Evolutionary conservation across 2,329 filamentous ascomycete genomes (phyloP), one percentile per base, ranked within the genome.

Genomic region (Trichoderma hamatum): DNA sequence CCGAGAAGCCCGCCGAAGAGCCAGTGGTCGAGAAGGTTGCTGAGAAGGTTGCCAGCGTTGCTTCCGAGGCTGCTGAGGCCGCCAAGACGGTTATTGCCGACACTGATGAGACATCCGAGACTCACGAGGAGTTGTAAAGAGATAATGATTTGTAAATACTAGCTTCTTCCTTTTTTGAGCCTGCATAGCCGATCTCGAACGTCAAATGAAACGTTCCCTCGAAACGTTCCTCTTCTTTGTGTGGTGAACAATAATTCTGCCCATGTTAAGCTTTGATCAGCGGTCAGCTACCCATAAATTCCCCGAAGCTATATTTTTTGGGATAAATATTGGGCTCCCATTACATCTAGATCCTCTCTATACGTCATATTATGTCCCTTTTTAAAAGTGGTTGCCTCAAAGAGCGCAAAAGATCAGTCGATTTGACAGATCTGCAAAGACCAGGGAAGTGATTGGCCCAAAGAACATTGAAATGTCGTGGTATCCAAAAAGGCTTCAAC

Each of bases 61-160:
- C 71, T 36, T 70, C 72, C 24, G 73, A 75, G 52, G 72, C 72
- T 26, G 73, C 72, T 16, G 76, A 78, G 49, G 72, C 82, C 9
- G 82, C 82, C 70, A 86, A 84, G 78, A 85, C 83, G 10, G 77
- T 85, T 28, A 70, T 88, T 69, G 81, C 82, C 64, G 86, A 89
- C 73, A 84, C 83, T 49, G 86, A 89, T 74, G 85, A 86, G 71
- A 74, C 39, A 7, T 39, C 74, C 69, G 82, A 86, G 76, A 86
- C 85, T 75, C 87, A 89, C 80, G 86, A 88, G 75, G 88, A 90
- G 79, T 83, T 90, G 73, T 89, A 80, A 77, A 36, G 65, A 39
- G 39, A 56, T 58, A 9, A 69, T 69, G 68, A 69, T 46, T 52
- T 68, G 60, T 62, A 61, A 28, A 70, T 59, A 66, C 67, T 11